These are phyloP conservation scores for Aspergillus tamarii DNA, from an alignment of 2,329 filamentous ascomycete species.

Conservation along the genomic window DNA sequence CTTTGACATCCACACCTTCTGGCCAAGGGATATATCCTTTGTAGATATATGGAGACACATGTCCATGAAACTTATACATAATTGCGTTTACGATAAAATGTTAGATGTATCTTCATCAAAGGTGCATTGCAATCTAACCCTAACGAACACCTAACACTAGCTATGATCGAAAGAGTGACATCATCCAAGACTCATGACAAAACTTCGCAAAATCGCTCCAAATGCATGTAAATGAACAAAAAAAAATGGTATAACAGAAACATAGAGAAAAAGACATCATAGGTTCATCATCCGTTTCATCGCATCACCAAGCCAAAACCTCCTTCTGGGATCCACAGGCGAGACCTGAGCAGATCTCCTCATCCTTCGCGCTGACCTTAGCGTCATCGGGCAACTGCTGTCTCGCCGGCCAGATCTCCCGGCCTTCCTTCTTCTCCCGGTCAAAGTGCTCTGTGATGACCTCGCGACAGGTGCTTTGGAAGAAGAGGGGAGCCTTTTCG, in stretches of 20 bases:
- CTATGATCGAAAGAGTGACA: neutral
- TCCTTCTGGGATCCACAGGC: constrained; percentile 28
- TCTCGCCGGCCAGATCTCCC: constrained; percentile 56
- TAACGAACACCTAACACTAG: neutral
- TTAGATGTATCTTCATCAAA: neutral
- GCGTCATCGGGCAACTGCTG: constrained; percentile 19
- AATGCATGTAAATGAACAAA: neutral
- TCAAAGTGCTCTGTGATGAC: constrained; percentile 50
- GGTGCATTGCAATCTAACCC: neutral
- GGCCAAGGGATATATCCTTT: neutral
- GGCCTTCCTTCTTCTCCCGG: constrained; percentile 47
- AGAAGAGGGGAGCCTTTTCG: constrained; percentile 61
- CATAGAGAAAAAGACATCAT: neutral
- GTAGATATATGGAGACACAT: too few species aligned
- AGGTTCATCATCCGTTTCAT: too few species aligned
- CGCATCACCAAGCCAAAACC: constrained; percentile 28
- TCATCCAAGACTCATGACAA: neutral
- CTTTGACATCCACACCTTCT: neutral
- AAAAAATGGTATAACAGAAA: neutral
- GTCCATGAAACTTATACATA: neutral
- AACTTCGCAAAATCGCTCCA: neutral
- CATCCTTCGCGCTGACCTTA: constrained; percentile 28
- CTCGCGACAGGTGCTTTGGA: constrained; percentile 56
- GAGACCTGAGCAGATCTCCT: constrained; percentile 26
- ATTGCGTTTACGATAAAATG: neutral